Evolutionary conservation across 805 yeast species (phyloP), one percentile per base, ranked within the genome.

Genomic region (Yamadazyma tumulicola): DNA sequence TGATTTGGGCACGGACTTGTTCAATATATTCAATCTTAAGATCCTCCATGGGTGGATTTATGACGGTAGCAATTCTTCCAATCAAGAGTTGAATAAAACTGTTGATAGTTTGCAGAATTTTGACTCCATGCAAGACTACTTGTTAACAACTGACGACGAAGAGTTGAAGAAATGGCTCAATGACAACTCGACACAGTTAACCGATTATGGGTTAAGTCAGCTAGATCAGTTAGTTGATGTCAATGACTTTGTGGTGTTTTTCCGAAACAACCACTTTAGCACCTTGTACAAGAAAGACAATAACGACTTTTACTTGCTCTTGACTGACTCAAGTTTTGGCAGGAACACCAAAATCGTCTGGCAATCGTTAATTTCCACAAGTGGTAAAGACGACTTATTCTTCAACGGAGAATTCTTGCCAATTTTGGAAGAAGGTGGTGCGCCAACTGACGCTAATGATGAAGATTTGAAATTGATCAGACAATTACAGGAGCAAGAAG

Each of bases 181-280:
- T 2, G 59, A 69, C 16, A 78, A 87, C 43, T 75, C 79, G 6
- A 79, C 94, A 0, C 96, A 91, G 51, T 60, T 89, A 48, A 86
- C 97, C 0, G 64, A 61, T 1, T 59, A 65, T 31, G 98, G 98
- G 0, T 54, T 85, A 10, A 37, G 52, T 1, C 61, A 61, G 34
- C 54, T 85, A 42, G 61, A 64, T 39, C 54, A 59, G 5, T 49
- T 67, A 3, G 52, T 85, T 18, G 51, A 57, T 1, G 68, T 71
- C 11, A 79, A 79, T 26, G 72, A 79, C 5, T 68, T 80, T 36
- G 75, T 80, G 1, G 77, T 91, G 0, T 74, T 91, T 42, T 93
- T 89, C 64, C 72, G 97, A 51, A 91, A 93, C 57, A 89, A 93
- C 55, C 96, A 88, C 55, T 91, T 85, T 58, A 74, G 74, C 43